phyloP scores from a whole-genome alignment of 257 asterid genomes.

The Przewalskia tangutica region DNA sequence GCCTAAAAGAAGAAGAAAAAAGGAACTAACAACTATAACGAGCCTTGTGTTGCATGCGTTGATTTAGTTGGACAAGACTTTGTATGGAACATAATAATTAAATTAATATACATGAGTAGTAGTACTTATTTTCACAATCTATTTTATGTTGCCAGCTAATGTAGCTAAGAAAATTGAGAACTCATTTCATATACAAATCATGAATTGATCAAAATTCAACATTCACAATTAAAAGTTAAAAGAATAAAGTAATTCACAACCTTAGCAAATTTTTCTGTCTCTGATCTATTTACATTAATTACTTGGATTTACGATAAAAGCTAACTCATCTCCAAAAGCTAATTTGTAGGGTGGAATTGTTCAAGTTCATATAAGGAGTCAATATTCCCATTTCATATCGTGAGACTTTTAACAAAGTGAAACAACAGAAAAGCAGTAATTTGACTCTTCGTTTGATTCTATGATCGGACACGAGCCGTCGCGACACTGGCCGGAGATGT shows the following conservation, averaged over 20 bases:
- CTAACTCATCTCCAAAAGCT: no score
- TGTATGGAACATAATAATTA: neutral
- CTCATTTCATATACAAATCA: neutral
- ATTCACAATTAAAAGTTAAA: neutral
- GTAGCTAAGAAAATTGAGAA: neutral
- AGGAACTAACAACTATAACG: neutral
- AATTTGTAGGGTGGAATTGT: no score
- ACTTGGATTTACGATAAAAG: neutral
- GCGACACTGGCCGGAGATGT: neutral
- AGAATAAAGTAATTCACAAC: neutral
- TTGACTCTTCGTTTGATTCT: neutral
- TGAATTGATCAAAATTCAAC: neutral
- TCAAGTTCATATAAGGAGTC: no score
- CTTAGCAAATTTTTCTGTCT: neutral
- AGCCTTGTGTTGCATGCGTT: neutral
- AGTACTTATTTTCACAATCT: neutral
- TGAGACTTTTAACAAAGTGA: no score
- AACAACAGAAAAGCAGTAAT: neutral
- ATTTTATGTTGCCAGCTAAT: neutral
- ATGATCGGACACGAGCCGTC: slow-evolving; percentile 2
- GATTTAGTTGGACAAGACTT: neutral
- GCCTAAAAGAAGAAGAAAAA: neutral
- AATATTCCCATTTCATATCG: no score
- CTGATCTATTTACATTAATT: neutral
- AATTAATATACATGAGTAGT: neutral